phyloP scores from a whole-genome alignment of 257 asterid genomes.

The Anisodus tanguticus region DNA sequence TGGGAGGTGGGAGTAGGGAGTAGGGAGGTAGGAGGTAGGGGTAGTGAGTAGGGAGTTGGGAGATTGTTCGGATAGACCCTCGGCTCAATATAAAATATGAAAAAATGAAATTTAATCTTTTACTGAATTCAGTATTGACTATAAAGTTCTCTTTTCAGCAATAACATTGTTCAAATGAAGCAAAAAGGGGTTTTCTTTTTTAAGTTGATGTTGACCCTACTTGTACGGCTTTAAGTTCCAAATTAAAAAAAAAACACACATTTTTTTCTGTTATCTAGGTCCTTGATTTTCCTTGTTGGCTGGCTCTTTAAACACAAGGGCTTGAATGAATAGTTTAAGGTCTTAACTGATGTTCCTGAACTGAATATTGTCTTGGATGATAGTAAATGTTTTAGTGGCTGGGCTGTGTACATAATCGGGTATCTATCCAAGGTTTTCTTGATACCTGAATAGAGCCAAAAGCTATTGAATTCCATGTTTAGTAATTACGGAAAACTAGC shows the following conservation, averaged over 20 bases:
- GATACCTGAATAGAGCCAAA: not conserved
- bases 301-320: not conserved
- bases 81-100: too few relatives aligned
- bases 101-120: not conserved
- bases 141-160: not conserved
- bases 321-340: not conserved
- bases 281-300: constrained; percentile 10
- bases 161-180: not conserved
- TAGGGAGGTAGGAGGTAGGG: too few relatives aligned
- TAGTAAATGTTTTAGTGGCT: not conserved
- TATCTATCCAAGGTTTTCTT: not conserved
- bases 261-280: not conserved
- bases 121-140: not conserved
- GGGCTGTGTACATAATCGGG: not conserved
- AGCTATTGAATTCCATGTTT: not conserved
- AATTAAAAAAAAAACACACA: not conserved
- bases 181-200: not conserved
- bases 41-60: too few relatives aligned
- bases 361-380: constrained; percentile 5
- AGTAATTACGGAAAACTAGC: not conserved
- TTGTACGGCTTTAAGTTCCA: constrained; percentile 14
- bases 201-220: constrained; percentile 21
- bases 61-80: too few relatives aligned
- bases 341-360: not conserved
- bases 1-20: too few relatives aligned